These are phyloP conservation scores for Boletus rubroflammeus DNA, from an alignment of 768 basidiomycete genomes.

Conservation along the genomic window DNA sequence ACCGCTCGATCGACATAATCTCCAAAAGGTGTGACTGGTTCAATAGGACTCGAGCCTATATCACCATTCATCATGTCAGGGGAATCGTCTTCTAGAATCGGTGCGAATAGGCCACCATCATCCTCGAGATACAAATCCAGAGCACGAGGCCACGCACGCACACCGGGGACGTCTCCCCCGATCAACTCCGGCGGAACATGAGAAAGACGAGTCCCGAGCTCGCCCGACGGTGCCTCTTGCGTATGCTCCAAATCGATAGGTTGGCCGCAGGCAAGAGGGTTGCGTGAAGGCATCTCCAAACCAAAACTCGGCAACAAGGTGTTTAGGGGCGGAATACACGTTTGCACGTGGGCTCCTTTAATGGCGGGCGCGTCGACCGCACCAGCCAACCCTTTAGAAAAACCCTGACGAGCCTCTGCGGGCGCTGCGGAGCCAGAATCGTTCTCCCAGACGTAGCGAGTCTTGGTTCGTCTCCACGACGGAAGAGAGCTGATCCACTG, in stretches of 20 bases:
- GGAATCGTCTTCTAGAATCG: constrained; percentile 63
- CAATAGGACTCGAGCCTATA: constrained; percentile 62
- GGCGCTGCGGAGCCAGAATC: constrained; percentile 25
- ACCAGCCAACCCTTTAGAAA: constrained; percentile 69
- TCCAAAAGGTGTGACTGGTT: constrained; percentile 73
- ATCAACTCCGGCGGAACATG: constrained; percentile 12
- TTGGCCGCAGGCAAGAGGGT: constrained; percentile 33
- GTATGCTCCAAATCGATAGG: background rate
- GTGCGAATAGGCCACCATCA: constrained; percentile 46
- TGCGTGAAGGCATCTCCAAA: constrained; percentile 13
- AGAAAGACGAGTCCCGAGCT: background rate
- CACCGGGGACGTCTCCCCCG: background rate
- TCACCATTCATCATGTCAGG: constrained; percentile 53
- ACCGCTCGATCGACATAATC: constrained; percentile 74
- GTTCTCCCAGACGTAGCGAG: constrained; percentile 65
- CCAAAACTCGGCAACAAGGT: constrained; percentile 15
- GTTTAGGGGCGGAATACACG: constrained; percentile 75
- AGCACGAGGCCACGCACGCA: constrained; percentile 17
- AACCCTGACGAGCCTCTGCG: constrained; percentile 47
- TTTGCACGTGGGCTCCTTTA: constrained; percentile 83
- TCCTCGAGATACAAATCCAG: constrained; percentile 23
- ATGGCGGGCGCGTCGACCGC: constrained; percentile 77
- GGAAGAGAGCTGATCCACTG: constrained; percentile 73
- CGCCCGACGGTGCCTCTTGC: background rate
- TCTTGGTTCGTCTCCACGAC: constrained; percentile 67